phyloP scores from a whole-genome alignment of 768 basidiomycete species.

The Mycena rebaudengoi region DNA sequence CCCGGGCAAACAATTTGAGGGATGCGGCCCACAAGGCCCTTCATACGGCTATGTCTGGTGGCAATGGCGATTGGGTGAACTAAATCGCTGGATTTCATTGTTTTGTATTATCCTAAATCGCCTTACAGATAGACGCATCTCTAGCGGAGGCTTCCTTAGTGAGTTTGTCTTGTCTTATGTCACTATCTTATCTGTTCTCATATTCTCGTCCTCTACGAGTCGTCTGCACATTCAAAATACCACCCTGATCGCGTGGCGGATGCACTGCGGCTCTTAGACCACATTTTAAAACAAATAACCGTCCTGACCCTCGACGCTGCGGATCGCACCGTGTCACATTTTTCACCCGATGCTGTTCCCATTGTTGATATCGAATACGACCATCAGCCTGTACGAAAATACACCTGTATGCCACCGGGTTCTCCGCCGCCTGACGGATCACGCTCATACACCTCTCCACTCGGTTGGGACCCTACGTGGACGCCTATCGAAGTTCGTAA shows the following conservation, averaged over 20 bases:
- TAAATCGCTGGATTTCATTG: neutral
- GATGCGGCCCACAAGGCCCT: slow-evolving; percentile 64
- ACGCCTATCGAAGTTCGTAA: slow-evolving; percentile 59
- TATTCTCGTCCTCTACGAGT: slow-evolving; percentile 83
- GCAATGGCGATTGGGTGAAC: slow-evolving; percentile 13
- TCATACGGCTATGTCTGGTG: slow-evolving; percentile 35
- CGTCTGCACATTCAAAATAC: slow-evolving; percentile 75
- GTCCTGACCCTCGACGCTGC: slow-evolving; percentile 65
- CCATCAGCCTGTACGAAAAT: slow-evolving; percentile 44
- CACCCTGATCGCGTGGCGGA: slow-evolving; percentile 59
- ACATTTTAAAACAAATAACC: slow-evolving; percentile 63
- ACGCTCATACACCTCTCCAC: slow-evolving; percentile 55
- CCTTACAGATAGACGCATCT: slow-evolving; percentile 62
- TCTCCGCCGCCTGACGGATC: slow-evolving; percentile 46
- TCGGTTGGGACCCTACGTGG: slow-evolving; percentile 73
- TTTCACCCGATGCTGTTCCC: slow-evolving; percentile 61
- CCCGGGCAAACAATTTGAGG: slow-evolving; percentile 64
- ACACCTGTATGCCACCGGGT: slow-evolving; percentile 55
- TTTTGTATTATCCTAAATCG: slow-evolving; percentile 1
- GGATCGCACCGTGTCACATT: slow-evolving; percentile 62
- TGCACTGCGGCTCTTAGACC: slow-evolving; percentile 68
- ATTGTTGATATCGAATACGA: slow-evolving; percentile 46
- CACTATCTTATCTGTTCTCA: slow-evolving; percentile 35
- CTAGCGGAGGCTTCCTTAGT: slow-evolving; percentile 81
- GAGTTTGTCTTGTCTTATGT: slow-evolving; percentile 24